These are phyloP conservation scores for Leccinum pellstonianum DNA, from an alignment of 768 basidiomycete species.

Conservation along the genomic window DNA sequence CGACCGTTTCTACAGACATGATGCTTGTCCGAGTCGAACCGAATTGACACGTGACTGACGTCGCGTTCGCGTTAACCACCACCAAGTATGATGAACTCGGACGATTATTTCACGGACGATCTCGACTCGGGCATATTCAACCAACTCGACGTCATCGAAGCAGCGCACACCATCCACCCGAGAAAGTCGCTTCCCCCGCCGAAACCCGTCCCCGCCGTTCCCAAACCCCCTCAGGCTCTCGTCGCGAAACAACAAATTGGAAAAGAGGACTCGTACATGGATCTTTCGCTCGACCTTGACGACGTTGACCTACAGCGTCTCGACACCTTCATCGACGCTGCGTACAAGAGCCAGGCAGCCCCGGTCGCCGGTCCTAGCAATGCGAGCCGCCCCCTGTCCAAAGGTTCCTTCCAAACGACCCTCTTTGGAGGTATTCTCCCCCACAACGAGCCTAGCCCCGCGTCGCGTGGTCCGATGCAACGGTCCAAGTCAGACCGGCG, in stretches of 20 bases:
- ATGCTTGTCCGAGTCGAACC: constrained; percentile 23
- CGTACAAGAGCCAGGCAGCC: constrained; percentile 40
- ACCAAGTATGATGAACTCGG: constrained; percentile 60
- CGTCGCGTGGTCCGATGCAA: constrained; percentile 38
- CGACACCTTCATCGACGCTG: constrained; percentile 51
- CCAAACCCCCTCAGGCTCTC: constrained; percentile 15
- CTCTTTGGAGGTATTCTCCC: constrained; percentile 61
- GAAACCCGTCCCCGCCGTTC: constrained; percentile 32
- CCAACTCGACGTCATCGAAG: constrained; percentile 72
- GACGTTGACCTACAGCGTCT: constrained; percentile 52
- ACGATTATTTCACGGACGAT: constrained; percentile 71
- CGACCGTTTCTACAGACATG: constrained; percentile 62
- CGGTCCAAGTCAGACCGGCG: constrained; percentile 42
- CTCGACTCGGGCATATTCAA: constrained; percentile 57
- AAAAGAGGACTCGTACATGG: constrained; percentile 48
- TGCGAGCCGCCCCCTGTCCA: constrained; percentile 28
- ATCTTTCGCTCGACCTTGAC: constrained; percentile 57
- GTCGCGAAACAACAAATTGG: constrained; percentile 15
- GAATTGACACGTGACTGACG: constrained; percentile 18
- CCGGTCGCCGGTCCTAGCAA: constrained; percentile 42
- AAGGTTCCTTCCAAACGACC: constrained; percentile 57
- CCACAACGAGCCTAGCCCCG: constrained; percentile 25
- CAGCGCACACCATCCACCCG: constrained; percentile 39
- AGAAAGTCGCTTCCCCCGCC: constrained; percentile 2
- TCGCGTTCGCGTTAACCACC: neutral